These are phyloP conservation scores for Diversispora eburnea DNA, from an alignment of 192 early-diverging fungal species.

Conservation along the genomic window DNA sequence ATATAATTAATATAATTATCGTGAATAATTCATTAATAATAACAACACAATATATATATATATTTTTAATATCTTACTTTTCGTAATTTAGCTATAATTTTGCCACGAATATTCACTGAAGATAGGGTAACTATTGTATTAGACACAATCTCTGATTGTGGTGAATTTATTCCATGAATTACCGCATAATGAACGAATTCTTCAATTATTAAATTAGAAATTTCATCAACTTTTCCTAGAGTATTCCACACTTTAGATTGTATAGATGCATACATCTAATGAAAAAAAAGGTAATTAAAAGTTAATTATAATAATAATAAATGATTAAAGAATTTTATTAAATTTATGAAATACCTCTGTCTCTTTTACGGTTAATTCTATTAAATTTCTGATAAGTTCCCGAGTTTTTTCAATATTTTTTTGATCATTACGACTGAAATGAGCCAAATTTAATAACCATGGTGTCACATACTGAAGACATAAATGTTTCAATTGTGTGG, in stretches of 20 bases:
- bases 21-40: too few relatives aligned
- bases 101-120: conserved; percentile 72
- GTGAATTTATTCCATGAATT: conserved; percentile 73
- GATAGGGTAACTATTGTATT: conserved; percentile 85
- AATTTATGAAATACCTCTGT: conserved; percentile 46
- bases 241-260: conserved; percentile 83
- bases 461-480: conserved; percentile 88
- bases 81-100: conserved; percentile 76
- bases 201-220: conserved; percentile 78
- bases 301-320: not conserved
- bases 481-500: conserved; percentile 68
- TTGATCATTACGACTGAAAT: conserved; percentile 51
- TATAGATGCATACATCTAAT: conserved; percentile 74
- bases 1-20: too few relatives aligned
- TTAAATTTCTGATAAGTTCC: conserved; percentile 73
- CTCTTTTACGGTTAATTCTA: conserved; percentile 81
- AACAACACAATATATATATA: not conserved
- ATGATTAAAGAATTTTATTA: not conserved
- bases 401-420: conserved; percentile 59
- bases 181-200: conserved; percentile 76
- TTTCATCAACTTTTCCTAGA: conserved; percentile 73
- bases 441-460: conserved; percentile 79
- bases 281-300: conserved; percentile 22
- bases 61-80: conserved; percentile 44
- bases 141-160: conserved; percentile 78